Evolutionary conservation across 2,329 filamentous ascomycete genomes (phyloP).

Genomic region (Penicillium verrucosum): DNA sequence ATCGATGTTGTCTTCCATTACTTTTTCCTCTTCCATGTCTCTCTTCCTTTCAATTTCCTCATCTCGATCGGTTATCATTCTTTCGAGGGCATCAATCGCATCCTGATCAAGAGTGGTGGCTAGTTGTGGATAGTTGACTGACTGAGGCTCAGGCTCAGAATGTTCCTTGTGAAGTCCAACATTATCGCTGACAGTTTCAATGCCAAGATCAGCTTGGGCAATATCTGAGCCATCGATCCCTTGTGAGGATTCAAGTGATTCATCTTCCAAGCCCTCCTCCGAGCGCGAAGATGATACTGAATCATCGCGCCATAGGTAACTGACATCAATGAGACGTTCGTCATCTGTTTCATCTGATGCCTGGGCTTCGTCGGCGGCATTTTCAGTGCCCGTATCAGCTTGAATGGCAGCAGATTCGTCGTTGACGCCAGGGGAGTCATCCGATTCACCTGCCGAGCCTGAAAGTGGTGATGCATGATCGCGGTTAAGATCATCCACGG

Average conservation of each 20-base stretch:
- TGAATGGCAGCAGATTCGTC: not conserved
- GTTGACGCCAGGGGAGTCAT: not conserved
- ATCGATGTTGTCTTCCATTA: conserved; percentile 2
- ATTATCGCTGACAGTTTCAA: not conserved
- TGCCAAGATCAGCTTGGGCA: not conserved
- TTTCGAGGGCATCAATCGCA: conserved; percentile 2
- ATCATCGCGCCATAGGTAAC: not conserved
- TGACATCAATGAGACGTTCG: not conserved
- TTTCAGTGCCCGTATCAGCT: not conserved
- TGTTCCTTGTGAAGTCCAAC: conserved; percentile 5
- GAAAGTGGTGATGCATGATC: not conserved
- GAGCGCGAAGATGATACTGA: not conserved
- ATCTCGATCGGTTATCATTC: not conserved
- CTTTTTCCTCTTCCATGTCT: not conserved
- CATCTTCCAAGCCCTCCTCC: not conserved
- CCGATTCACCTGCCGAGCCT: not conserved
- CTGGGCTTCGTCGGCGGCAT: not conserved
- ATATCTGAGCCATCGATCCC: not conserved
- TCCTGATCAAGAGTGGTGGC: not conserved
- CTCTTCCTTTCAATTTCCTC: conserved; percentile 2
- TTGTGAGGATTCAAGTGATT: not conserved
- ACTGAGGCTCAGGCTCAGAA: conserved; percentile 27
- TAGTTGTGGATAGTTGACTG: not conserved
- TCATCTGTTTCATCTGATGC: not conserved
- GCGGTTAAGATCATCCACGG: too few species aligned